Evolutionary conservation across 495 filamentous ascomycete species (phyloP), one percentile per base, ranked within the genome.

Genomic region (Daldinia loculata): DNA sequence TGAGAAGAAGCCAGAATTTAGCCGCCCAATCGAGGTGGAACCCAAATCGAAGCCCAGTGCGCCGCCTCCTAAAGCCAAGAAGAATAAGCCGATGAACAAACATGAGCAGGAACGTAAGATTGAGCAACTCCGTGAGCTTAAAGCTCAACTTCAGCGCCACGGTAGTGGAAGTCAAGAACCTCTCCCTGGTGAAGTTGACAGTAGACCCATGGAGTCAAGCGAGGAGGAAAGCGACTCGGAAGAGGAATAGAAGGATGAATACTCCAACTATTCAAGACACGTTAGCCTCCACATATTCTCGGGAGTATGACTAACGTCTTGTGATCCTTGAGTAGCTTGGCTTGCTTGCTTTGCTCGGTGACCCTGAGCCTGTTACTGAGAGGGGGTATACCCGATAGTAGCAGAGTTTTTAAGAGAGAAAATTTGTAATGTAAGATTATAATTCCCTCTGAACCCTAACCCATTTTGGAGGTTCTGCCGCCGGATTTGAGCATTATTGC

Each of bases 31-130:
- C 27, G 75, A 75, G 3, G 58, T 71, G 0, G 73, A 78, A 15
- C 75, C 75, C 0, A 72, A 79, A 38, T 17, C 63, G 6, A 71
- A 60, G 63, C 53, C 67, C 12, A 65, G 70, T 51, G 81, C 74
- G 60, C 84, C 74, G 60, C 84, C 74, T n/a, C 71, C 75, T 14
- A 93, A 92, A 80, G 87, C 91, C 15, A 97, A 97, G 84, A 99
- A 99, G 86, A 97, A 99, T 82, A 98, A 98, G 85, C 95, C 95
- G 0, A 99, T 98, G 95, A 95, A 91, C 83, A 95, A 94, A 79
- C 84, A 81, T 22, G 95, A 99, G 80, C 95, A 99, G 80, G 94
- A 98, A 76, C 88, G 90, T 8, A 91, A 90, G 71, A 97, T 99
- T 76, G 86, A 89, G 58, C 87, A 92, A 79, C 88, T 99, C 17